Evolutionary conservation across 371 early-diverging fungal species (phyloP), one percentile per base, ranked within the genome.

Genomic region (Rhizoclosmatium hyalinum): DNA sequence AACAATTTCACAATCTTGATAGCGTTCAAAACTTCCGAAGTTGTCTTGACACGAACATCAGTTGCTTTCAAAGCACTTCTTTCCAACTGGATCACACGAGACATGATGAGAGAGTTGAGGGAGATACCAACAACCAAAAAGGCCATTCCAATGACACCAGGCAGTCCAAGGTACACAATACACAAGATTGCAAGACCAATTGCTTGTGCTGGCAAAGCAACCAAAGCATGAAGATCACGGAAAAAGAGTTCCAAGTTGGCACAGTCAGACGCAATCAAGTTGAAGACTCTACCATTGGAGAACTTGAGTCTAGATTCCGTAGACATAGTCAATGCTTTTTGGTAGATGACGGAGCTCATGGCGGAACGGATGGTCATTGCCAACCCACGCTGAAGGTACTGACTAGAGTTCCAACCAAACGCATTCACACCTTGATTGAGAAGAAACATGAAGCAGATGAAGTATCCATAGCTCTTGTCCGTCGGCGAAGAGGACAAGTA

Each of bases 1-100:
- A 81, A 84, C 39, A 84, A 74, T 75, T 83, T 80, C n/a, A 72
- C 65, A 24, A 78, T 73, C 72, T 83, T 83, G 65, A 83, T 80
- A 32, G 74, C 75, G 43, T 56, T 45, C 8, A 75, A 19, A 17
- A 75, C 45, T 41, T 75, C 75, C 12, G 68, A 62, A 3, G 70
- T 61, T 6, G 62, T n/a, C 46, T 68, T 67, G 8, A 75, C 75
- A 6, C 75, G 68, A 24, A 14, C 60, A 39, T 75, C 75, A 1
- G 75, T 75, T 10, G 75, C 75, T 42, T 46, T 50, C 6, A 75
- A 61, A 12, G 75, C 68, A 41, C 45, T 57, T 10, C 69, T 12
- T 53, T 75, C 75, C 12, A 62, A 57, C 63, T 62, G 68, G 6
- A 75, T 45, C 10, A 69, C 57, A 56, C 55, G 12, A 6, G 57